Percentiles rank a stretch among this genome's conserved stretches.
These are phyloP conservation scores for Nematocida ironsii DNA, from an alignment of 371 early-diverging fungal species.

Conservation along the genomic window DNA sequence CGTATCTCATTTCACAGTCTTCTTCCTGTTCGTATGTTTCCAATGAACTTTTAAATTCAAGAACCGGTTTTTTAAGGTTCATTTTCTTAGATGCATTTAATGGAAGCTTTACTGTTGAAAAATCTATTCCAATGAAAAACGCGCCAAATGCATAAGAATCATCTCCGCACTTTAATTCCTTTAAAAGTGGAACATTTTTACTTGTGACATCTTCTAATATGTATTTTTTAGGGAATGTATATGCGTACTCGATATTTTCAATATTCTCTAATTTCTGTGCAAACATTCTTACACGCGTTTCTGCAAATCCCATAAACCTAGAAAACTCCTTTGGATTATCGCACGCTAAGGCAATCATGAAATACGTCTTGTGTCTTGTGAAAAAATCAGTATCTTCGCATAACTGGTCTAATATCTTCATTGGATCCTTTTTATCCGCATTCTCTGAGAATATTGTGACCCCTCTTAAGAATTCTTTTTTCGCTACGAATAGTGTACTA, in stretches of 20 bases:
- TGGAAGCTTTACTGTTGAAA: conserved; percentile 48
- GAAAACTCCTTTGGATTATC: conserved; percentile 49
- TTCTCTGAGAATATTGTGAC: conserved; percentile 69
- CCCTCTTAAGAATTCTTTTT: conserved; percentile 75
- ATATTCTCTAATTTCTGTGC: conserved; percentile 79
- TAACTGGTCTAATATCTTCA: conserved; percentile 68
- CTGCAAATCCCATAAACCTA: conserved; percentile 80
- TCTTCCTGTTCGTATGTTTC: conserved; percentile 43
- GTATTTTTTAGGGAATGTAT: conserved; percentile 78
- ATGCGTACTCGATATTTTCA: conserved; percentile 77
- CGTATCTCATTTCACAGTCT: conserved; percentile 36
- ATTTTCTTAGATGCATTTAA: conserved; percentile 54
- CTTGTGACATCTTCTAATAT: neutral
- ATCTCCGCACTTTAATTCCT: conserved; percentile 26
- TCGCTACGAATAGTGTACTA: conserved; percentile 81
- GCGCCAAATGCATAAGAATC: conserved; percentile 11
- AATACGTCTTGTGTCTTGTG: conserved; percentile 79
- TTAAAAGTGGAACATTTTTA: conserved; percentile 73
- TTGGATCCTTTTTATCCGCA: conserved; percentile 64
- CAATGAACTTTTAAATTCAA: conserved; percentile 28
- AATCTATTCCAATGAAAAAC: conserved; percentile 49
- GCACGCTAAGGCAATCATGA: conserved; percentile 75
- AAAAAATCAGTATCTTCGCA: conserved; percentile 87
- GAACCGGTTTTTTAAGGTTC: conserved; percentile 50
- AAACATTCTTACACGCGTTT: conserved; percentile 83